Conservation (phyloP, 306 rosid species). For the Medicago truncatula region DNA sequence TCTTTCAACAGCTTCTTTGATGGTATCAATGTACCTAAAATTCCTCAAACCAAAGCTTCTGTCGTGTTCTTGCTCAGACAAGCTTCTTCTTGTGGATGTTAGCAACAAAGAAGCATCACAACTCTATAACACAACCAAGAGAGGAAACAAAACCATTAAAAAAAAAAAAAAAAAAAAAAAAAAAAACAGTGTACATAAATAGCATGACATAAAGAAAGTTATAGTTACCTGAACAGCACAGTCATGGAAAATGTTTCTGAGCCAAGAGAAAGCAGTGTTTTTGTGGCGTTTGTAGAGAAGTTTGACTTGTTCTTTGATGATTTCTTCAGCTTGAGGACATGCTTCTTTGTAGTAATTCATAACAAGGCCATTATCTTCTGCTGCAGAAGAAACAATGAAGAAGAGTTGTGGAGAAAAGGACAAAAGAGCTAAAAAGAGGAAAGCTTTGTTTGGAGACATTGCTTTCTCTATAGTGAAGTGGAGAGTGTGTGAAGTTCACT, state of each 20-base stretch:
- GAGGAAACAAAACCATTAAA: neutral
- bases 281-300: constrained; percentile 99
- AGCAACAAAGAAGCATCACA: constrained; percentile 95
- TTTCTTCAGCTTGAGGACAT: constrained; percentile 98
- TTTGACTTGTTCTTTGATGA: constrained; percentile 86
- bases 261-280: constrained; percentile 99
- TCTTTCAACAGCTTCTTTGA: constrained; percentile 95
- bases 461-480: constrained; percentile 8
- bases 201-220: neutral
- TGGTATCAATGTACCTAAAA: constrained; percentile 89
- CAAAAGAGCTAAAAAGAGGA: constrained; percentile 57
- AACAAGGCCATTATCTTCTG: constrained; percentile 61
- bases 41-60: constrained; percentile 98
- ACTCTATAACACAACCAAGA: constrained; percentile 47
- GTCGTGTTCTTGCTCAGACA: constrained; percentile 96
- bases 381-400: constrained; percentile 50
- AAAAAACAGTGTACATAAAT: neutral
- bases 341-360: constrained; percentile 87
- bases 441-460: constrained; percentile 59
- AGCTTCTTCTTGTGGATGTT: constrained; percentile 83
- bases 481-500: constrained; percentile 6
- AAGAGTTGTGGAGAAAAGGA: constrained; percentile 53
- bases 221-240: constrained; percentile 84
- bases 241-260: constrained; percentile 95
- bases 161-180: neutral